Percentiles rank a stretch among this genome's conserved stretches.
Conservation (phyloP, 257 asterid genomes). For the Osmanthus fragrans region DNA sequence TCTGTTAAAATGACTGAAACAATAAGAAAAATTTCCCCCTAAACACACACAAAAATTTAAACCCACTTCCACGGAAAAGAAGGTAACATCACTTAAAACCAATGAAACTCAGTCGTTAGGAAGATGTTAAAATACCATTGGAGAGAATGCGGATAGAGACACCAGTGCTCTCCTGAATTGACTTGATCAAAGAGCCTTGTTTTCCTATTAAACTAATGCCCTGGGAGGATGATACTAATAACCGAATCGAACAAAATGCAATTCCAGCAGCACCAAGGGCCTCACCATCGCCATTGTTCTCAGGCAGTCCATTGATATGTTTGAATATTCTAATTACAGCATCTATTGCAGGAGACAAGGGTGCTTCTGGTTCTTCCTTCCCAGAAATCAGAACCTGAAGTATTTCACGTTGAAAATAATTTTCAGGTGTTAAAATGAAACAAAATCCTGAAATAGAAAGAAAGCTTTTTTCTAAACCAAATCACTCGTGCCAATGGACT, state of each 20-base stretch:
- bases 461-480: background rate
- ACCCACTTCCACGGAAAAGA: background rate
- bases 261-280: slow-evolving; percentile 41
- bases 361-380: slow-evolving; percentile 73
- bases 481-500: background rate
- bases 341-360: slow-evolving; percentile 75
- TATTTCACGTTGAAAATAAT: slow-evolving; percentile 3
- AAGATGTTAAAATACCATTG: slow-evolving; percentile 41
- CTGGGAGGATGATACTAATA: slow-evolving; percentile 73
- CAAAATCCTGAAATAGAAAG: background rate
- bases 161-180: slow-evolving; percentile 71
- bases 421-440: background rate
- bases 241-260: slow-evolving; percentile 57
- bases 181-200: slow-evolving; percentile 70
- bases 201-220: slow-evolving; percentile 78
- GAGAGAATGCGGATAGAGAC: slow-evolving; percentile 66
- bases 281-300: slow-evolving; percentile 40
- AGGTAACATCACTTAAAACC: slow-evolving; percentile 2
- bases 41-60: background rate
- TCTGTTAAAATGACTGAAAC: background rate
- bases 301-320: slow-evolving; percentile 57
- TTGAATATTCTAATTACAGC: slow-evolving; percentile 67
- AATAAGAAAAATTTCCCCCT: background rate
- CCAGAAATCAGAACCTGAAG: slow-evolving; percentile 74
- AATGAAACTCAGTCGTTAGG: background rate